Percentiles rank a stretch among this genome's conserved stretches.
phyloP scores from a whole-genome alignment of 2,329 filamentous ascomycete genomes.

The Verticillium klebahnii region DNA sequence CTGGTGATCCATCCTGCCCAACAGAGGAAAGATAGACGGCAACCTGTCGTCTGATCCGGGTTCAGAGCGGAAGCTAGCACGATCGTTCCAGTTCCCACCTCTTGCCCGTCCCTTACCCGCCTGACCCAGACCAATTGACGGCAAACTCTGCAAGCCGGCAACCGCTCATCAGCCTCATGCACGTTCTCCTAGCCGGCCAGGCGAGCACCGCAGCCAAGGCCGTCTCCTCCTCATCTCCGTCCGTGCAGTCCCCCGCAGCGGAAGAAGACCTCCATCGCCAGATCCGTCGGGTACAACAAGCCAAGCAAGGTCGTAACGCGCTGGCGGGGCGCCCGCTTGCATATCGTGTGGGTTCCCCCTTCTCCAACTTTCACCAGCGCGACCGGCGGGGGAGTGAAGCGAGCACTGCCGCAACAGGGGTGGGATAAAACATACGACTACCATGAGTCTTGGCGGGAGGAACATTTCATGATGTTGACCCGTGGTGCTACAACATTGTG shows the following conservation, averaged over 20 bases:
- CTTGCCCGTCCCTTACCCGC: too few relatives aligned
- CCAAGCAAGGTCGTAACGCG: not conserved
- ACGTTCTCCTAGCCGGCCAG: not conserved
- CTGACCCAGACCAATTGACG: too few relatives aligned
- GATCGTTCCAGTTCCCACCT: too few relatives aligned
- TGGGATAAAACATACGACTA: not conserved
- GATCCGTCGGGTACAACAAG: not conserved
- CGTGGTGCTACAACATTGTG: constrained; percentile 15
- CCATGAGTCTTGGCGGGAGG: not conserved
- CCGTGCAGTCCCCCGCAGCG: not conserved
- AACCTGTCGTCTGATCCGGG: too few relatives aligned
- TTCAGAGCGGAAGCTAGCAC: too few relatives aligned
- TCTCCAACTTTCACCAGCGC: not conserved
- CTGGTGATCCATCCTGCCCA: not conserved
- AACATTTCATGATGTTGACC: too few relatives aligned
- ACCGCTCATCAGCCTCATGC: not conserved
- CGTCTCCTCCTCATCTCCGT: not conserved
- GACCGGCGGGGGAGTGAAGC: too few relatives aligned
- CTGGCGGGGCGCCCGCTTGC: not conserved
- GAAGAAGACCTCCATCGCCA: not conserved
- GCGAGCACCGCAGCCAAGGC: not conserved
- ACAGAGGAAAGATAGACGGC: not conserved
- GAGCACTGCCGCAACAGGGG: too few relatives aligned
- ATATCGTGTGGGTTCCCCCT: not conserved
- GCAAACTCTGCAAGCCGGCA: not conserved